phyloP scores from a whole-genome alignment of 2,329 filamentous ascomycete genomes.

The Claviceps citrina region DNA sequence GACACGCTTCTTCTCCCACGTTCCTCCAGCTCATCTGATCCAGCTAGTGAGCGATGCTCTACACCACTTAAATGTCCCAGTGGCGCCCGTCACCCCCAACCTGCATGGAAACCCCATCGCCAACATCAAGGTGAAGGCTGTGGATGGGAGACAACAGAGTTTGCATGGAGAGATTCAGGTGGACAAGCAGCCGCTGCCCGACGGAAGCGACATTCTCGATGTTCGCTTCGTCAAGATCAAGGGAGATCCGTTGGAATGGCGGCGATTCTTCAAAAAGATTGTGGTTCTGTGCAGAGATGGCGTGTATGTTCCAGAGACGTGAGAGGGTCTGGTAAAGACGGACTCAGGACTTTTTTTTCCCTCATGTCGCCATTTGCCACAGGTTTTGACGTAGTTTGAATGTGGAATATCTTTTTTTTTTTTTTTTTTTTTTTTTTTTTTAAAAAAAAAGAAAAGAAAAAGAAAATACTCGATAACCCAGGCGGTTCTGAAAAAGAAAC shows the following conservation, averaged over 20 bases:
- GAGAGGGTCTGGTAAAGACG: constrained; percentile 5
- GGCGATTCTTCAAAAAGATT: constrained; percentile 93
- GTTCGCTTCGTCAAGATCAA: constrained; percentile 88
- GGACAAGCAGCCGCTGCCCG: constrained; percentile 45
- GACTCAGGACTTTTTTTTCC: background rate
- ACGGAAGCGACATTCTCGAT: constrained; percentile 52
- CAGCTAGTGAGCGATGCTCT: constrained; percentile 68
- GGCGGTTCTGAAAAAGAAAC: too few relatives aligned
- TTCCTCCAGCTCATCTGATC: constrained; percentile 59
- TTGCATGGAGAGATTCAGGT: constrained; percentile 63
- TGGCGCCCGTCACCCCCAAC: constrained; percentile 34
- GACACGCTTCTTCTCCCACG: constrained; percentile 80
- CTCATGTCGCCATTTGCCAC: background rate
- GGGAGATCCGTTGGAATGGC: constrained; percentile 92
- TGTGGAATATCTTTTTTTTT: too few relatives aligned
- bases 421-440: too few relatives aligned
- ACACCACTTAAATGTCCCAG: constrained; percentile 70
- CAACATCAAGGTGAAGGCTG: constrained; percentile 57
- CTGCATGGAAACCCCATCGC: constrained; percentile 40
- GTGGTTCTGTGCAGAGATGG: constrained; percentile 75
- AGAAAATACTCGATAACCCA: background rate
- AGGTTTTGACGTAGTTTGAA: background rate
- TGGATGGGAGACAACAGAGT: constrained; percentile 56
- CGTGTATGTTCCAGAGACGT: constrained; percentile 42
- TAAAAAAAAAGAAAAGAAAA: background rate